These are phyloP conservation scores for Zarea fungicola DNA, from an alignment of 2,329 filamentous ascomycete species.

Conservation along the genomic window DNA sequence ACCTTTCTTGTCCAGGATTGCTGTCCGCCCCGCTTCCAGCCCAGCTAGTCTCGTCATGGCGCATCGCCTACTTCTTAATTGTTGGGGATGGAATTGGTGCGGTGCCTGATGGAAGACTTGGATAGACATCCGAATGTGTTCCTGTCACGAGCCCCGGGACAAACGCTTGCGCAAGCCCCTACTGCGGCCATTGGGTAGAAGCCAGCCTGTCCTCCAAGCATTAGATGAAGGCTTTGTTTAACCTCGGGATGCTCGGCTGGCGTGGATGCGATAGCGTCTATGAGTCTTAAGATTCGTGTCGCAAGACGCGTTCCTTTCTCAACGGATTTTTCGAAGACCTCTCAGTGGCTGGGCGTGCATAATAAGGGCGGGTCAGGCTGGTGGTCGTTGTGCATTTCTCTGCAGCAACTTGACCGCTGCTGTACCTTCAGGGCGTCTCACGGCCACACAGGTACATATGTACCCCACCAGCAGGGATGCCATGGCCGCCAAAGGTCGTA, in stretches of 20 bases:
- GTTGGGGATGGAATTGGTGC: slow-evolving; percentile 11
- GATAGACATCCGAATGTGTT: slow-evolving; percentile 2
- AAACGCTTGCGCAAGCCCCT: slow-evolving; percentile 1
- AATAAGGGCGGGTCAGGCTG: neutral
- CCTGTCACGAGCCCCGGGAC: neutral
- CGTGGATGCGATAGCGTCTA: too few relatives aligned
- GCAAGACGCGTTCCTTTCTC: slow-evolving; percentile 1
- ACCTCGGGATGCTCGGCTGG: neutral
- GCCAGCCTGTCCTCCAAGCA: slow-evolving; percentile 1
- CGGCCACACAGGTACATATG: too few relatives aligned
- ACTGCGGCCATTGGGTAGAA: neutral
- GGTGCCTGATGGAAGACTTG: neutral
- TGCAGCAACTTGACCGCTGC: too few relatives aligned
- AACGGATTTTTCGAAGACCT: slow-evolving; percentile 8
- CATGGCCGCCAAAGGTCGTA: too few relatives aligned
- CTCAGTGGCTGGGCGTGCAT: neutral
- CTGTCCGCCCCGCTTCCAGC: neutral
- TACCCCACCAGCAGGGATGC: too few relatives aligned
- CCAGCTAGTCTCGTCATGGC: slow-evolving; percentile 1
- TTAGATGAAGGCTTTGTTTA: neutral
- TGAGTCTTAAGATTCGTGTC: neutral
- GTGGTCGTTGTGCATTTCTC: neutral
- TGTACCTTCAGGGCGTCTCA: too few relatives aligned
- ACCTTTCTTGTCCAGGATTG: neutral
- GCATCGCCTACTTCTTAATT: slow-evolving; percentile 4